These are phyloP conservation scores for Colletotrichum kahawae DNA, from an alignment of 2,329 filamentous ascomycete species.

Conservation along the genomic window DNA sequence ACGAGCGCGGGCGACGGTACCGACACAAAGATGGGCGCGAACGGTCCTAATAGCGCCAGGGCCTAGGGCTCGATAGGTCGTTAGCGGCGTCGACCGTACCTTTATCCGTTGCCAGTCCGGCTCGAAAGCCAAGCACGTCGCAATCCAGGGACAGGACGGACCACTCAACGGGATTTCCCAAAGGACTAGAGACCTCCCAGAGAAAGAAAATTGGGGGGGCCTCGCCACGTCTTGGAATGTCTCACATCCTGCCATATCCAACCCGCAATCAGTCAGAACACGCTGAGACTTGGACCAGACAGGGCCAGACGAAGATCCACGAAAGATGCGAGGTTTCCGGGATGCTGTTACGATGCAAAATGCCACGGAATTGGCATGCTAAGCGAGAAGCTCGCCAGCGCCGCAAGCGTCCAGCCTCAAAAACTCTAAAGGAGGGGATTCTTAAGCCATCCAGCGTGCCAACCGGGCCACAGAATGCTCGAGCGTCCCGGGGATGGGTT, in stretches of 20 bases:
- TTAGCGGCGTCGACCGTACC: background rate
- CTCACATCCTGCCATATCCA: background rate
- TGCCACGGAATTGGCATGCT: background rate
- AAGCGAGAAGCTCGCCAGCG: background rate
- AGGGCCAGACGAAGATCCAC: background rate
- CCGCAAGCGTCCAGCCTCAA: background rate
- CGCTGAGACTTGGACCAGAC: background rate
- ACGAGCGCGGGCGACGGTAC: background rate
- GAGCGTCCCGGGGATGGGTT: background rate
- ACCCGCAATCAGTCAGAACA: background rate
- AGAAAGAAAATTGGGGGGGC: background rate
- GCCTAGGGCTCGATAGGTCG: background rate
- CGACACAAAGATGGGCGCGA: background rate
- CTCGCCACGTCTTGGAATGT: background rate
- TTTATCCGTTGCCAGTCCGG: background rate
- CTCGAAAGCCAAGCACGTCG: background rate
- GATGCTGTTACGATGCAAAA: background rate
- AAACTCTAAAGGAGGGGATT: background rate
- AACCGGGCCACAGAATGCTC: background rate
- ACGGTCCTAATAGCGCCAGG: background rate
- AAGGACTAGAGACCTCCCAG: background rate
- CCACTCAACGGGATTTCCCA: background rate
- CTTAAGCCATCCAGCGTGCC: background rate
- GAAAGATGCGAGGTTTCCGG: background rate
- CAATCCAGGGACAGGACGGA: background rate